phyloP scores from a whole-genome alignment of 2,329 filamentous ascomycete species.

The Camillea tinctor region DNA sequence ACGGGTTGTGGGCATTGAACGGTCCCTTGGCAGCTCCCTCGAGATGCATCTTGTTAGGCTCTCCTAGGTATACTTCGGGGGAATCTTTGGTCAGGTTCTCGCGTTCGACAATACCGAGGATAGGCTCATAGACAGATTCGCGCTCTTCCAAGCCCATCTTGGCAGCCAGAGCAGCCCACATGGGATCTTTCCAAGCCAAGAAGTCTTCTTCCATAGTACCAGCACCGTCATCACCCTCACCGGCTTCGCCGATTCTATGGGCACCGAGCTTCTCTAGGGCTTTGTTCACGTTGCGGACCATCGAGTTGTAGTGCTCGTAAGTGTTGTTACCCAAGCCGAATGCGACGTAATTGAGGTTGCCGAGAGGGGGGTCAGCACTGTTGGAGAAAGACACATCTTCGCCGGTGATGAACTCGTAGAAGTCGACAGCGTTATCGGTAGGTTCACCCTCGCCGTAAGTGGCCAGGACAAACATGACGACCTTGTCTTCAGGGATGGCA shows the following conservation, averaged over 20 bases:
- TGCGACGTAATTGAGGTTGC: conserved; percentile 85
- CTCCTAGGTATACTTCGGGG: conserved; percentile 85
- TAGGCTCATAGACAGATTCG: conserved; percentile 92
- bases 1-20: conserved; percentile 95
- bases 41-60: conserved; percentile 94
- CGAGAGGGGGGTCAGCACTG: conserved; percentile 69
- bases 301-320: conserved; percentile 98
- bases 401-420: conserved; percentile 90
- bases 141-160: conserved; percentile 91
- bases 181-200: conserved; percentile 97
- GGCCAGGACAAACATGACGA: conserved; percentile 92
- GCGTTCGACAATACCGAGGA: conserved; percentile 78
- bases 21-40: conserved; percentile 81
- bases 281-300: conserved; percentile 90
- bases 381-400: conserved; percentile 82
- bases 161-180: conserved; percentile 85
- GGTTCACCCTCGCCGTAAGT: conserved; percentile 98
- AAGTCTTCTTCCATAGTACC: conserved; percentile 99
- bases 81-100: conserved; percentile 72
- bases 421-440: conserved; percentile 97
- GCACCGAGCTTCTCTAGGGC: conserved; percentile 80
- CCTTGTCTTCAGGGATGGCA: conserved; percentile 80
- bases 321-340: conserved; percentile 99
- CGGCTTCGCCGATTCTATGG: conserved; percentile 78
- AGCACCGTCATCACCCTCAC: conserved; percentile 95